These are phyloP conservation scores for Neocallimastix lanati DNA, from an alignment of 192 early-diverging fungal species.

Conservation along the genomic window DNA sequence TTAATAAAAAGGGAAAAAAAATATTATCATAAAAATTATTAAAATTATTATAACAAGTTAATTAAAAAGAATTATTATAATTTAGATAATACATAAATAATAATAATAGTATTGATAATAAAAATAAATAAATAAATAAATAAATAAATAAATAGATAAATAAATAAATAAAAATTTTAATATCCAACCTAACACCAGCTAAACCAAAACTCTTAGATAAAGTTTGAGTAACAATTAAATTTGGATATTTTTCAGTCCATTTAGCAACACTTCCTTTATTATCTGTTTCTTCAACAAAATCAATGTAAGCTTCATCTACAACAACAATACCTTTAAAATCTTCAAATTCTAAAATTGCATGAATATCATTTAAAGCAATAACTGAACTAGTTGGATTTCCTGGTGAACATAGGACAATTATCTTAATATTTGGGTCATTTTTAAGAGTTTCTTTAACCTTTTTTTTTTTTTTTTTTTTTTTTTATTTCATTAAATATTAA, in stretches of 20 bases:
- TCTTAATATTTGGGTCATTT: constrained; percentile 62
- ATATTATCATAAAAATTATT: too few relatives aligned
- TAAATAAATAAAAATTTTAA: too few relatives aligned
- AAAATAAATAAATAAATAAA: too few relatives aligned
- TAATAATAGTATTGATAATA: too few relatives aligned
- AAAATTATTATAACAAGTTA: too few relatives aligned
- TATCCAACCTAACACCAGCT: constrained; percentile 91
- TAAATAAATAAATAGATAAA: too few relatives aligned
- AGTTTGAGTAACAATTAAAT: constrained; percentile 92
- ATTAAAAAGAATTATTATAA: too few relatives aligned
- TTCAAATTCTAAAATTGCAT: constrained; percentile 39
- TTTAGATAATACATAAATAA: too few relatives aligned
- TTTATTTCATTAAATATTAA: too few relatives aligned
- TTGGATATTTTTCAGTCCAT: constrained; percentile 72
- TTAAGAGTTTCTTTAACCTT: constrained; percentile 35
- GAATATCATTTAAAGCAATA: constrained; percentile 48
- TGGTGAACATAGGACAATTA: constrained; percentile 91
- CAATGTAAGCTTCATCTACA: constrained; percentile 97
- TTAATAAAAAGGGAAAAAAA: not conserved
- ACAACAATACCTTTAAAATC: constrained; percentile 74
- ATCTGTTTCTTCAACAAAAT: constrained; percentile 54
- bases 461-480: too few relatives aligned
- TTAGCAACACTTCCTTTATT: constrained; percentile 49
- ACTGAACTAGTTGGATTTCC: constrained; percentile 94
- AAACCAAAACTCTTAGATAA: constrained; percentile 96